Evolutionary conservation across 2,329 filamentous ascomycete species (phyloP).

Genomic region (Ophiosphaerella korrae): DNA sequence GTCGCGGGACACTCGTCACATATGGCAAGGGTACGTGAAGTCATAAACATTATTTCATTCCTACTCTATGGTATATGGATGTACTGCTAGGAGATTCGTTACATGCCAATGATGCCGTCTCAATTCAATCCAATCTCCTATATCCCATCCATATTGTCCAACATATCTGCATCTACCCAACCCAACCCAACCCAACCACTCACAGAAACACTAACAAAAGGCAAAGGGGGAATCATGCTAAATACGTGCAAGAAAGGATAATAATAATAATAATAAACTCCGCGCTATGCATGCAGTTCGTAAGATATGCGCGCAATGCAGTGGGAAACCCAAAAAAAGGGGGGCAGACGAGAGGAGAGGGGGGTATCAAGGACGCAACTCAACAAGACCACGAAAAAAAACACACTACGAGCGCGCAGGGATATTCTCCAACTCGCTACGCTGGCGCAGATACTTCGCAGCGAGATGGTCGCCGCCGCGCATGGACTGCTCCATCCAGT

Average conservation of each 20-base stretch:
- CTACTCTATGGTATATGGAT: no score
- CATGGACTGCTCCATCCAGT: conserved; percentile 95
- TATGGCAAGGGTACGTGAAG: no score
- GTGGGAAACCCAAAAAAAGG: conserved; percentile 11
- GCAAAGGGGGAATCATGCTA: conserved; percentile 8
- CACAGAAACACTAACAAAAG: not conserved
- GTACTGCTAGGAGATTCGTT: no score
- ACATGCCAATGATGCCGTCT: no score
- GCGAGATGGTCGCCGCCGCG: conserved; percentile 86
- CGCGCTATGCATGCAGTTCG: conserved; percentile 38
- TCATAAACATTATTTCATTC: no score
- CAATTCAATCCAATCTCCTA: no score
- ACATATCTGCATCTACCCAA: no score
- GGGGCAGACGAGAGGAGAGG: conserved; percentile 5
- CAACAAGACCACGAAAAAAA: not conserved
- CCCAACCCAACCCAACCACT: no score
- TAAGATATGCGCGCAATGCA: conserved; percentile 18
- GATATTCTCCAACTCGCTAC: conserved; percentile 65
- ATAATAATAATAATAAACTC: conserved; percentile 17
- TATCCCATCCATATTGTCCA: no score
- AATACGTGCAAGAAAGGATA: conserved; percentile 1
- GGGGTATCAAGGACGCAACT: conserved; percentile 1
- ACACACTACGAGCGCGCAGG: conserved; percentile 46
- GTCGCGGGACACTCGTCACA: no score
- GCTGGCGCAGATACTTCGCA: conserved; percentile 77